Conservation (phyloP, 2,329 filamentous ascomycete species). For the Ciborinia camelliae region DNA sequence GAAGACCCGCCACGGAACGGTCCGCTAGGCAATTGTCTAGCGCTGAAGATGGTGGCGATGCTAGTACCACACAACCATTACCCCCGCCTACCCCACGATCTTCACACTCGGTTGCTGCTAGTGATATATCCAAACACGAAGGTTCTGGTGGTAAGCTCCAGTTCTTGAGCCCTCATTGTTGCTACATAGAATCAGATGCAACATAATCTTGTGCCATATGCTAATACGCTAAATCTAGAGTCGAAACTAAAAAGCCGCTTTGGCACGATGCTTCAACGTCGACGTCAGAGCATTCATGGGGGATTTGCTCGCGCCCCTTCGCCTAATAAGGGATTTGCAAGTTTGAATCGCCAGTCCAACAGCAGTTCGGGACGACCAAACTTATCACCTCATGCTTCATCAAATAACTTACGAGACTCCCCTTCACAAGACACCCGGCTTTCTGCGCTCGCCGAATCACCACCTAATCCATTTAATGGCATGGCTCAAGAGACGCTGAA, state of each 20-base stretch:
- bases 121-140: slow-evolving; percentile 29
- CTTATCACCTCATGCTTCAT: slow-evolving; percentile 55
- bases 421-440: slow-evolving; percentile 45
- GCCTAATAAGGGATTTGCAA: slow-evolving; percentile 49
- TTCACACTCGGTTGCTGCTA: slow-evolving; percentile 32
- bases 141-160: slow-evolving; percentile 12
- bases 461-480: slow-evolving; percentile 38
- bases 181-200: neutral
- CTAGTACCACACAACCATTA: slow-evolving; percentile 25
- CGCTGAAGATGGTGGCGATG: slow-evolving; percentile 24
- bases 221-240: slow-evolving; percentile 38
- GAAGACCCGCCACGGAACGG: slow-evolving; percentile 37
- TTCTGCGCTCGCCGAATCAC: slow-evolving; percentile 56
- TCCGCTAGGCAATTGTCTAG: slow-evolving; percentile 32
- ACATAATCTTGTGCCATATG: neutral
- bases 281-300: slow-evolving; percentile 64
- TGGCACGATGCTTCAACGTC: slow-evolving; percentile 65
- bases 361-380: slow-evolving; percentile 55
- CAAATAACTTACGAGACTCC: slow-evolving; percentile 55
- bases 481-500: slow-evolving; percentile 34
- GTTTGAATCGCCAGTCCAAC: slow-evolving; percentile 59
- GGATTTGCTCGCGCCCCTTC: slow-evolving; percentile 54
- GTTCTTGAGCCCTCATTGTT: neutral
- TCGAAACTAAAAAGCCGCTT: slow-evolving; percentile 60
- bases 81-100: slow-evolving; percentile 32